A percentile compares a stretch with the other conserved stretches of the same genome.
Conservation (phyloP, 2,329 filamentous ascomycete genomes). For the Macrophomina phaseolina region DNA sequence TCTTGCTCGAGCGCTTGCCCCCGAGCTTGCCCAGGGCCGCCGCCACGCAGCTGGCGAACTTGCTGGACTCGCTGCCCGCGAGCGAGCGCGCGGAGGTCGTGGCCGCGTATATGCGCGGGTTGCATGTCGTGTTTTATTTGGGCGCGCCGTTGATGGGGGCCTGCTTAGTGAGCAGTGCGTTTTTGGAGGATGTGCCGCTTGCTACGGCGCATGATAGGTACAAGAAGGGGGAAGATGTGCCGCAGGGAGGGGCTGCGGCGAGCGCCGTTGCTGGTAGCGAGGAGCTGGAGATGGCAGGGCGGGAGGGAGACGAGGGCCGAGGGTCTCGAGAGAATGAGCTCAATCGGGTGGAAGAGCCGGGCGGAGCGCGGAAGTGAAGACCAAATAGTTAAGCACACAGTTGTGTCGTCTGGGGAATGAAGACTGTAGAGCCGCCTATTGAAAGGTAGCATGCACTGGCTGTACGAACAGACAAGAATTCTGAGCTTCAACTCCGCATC, state of each 20-base stretch:
- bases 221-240: neutral
- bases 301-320: neutral
- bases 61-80: constrained; percentile 3
- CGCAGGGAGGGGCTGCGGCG: neutral
- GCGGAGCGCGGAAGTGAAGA: too few relatives aligned
- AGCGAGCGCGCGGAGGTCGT: neutral
- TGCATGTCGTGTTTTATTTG: constrained; percentile 11
- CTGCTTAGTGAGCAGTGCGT: constrained; percentile 14
- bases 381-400: too few relatives aligned
- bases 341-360: neutral
- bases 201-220: constrained; percentile 20
- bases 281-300: neutral
- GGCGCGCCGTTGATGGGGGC: constrained; percentile 14
- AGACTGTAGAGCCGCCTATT: too few relatives aligned
- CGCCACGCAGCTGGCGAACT: neutral
- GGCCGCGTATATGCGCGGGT: neutral
- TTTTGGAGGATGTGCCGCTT: constrained; percentile 10
- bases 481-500: too few relatives aligned
- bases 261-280: neutral
- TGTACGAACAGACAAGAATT: too few relatives aligned
- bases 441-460: too few relatives aligned
- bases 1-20: constrained; percentile 38
- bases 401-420: too few relatives aligned
- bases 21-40: neutral
- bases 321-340: neutral